Evolutionary conservation across 1,284 basidiomycete species (phyloP), one percentile per base, ranked within the genome.

Genomic region (Leucoagaricus sp.): DNA sequence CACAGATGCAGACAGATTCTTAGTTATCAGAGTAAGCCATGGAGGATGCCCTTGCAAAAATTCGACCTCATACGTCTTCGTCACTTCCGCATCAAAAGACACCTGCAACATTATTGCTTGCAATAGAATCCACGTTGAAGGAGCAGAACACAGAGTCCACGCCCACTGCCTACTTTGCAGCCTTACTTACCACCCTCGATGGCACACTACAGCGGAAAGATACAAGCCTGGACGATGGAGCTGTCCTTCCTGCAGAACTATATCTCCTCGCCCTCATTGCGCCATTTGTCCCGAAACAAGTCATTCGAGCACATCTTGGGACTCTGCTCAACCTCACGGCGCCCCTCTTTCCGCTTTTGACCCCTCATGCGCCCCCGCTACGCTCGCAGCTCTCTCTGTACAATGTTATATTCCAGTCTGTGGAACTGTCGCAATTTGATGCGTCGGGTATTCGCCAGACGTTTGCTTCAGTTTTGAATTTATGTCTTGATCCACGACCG

Each of bases 161-260:
- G 4, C 78, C 93, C 9, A 93, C 93, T 1, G 93, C 94, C 36
- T 96, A 97, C 78, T 94, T 95, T 73, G 88, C 93, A 19, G 88
- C 91, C 0, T 79, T 98, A 54, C 76, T 94, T 46, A 91, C 91
- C 4, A 89, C 90, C 3, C 79, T 94, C 28, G 88, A 91, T 65
- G 84, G 86, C 57, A 85, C 86, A 3, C 69, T 92, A 26, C 85
- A 86, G 67, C 85, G 85, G 61, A 80, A 84, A 49, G 80, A 84
- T 29, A 67, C 80, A 42, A 75, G 81, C 3, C 75, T 91, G 9
- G 83, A 82, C 15, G 91, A 94, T 53, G 91, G 89, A 26, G 93
- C 94, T 62, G 75, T 95, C 26, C 77, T 96, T 13, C 91, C 94
- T 29, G 93, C 94, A 41, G 86, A 89, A 56, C 81, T 98, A 8